Conservation (phyloP, 768 basidiomycete species). For the Mrakia hoshinonis region DNA sequence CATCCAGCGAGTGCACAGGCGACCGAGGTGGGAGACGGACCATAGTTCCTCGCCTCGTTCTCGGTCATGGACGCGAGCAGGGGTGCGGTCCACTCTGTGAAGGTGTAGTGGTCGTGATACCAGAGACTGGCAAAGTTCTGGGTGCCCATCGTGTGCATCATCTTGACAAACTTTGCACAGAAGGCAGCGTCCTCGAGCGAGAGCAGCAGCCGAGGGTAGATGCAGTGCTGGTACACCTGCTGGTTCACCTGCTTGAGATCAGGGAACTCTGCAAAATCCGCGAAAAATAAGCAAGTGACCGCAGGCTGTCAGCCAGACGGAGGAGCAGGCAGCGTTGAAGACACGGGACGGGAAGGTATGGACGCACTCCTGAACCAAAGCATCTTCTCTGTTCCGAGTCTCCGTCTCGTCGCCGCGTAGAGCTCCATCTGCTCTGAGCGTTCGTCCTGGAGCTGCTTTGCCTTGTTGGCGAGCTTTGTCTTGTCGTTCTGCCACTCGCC, state of each 20-base stretch:
- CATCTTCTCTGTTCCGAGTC: conserved; percentile 17
- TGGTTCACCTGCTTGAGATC: conserved; percentile 19
- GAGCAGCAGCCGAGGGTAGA: conserved; percentile 82
- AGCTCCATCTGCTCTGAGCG: conserved; percentile 23
- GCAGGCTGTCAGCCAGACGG: background rate
- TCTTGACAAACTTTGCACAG: conserved; percentile 80
- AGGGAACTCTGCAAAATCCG: conserved; percentile 2
- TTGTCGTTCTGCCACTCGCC: conserved; percentile 22
- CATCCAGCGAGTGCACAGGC: background rate
- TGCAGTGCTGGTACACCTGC: conserved; percentile 70
- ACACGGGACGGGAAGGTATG: background rate
- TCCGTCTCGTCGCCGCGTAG: conserved; percentile 12
- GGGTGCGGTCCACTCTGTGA: conserved; percentile 72
- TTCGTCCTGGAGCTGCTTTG: conserved; percentile 5
- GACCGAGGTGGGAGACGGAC: conserved; percentile 43
- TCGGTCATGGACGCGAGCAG: conserved; percentile 89
- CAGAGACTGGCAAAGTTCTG: conserved; percentile 75
- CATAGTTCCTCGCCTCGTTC: conserved; percentile 90
- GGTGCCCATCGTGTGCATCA: conserved; percentile 80
- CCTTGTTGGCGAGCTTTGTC: background rate
- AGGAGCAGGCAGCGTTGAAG: background rate
- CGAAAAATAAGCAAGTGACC: background rate
- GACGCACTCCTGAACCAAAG: conserved; percentile 29
- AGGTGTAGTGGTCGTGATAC: conserved; percentile 78
- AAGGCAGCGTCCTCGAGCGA: conserved; percentile 96